Base-by-base conservation (phyloP, 805 yeast species). In the Candida oleophila region DNA sequence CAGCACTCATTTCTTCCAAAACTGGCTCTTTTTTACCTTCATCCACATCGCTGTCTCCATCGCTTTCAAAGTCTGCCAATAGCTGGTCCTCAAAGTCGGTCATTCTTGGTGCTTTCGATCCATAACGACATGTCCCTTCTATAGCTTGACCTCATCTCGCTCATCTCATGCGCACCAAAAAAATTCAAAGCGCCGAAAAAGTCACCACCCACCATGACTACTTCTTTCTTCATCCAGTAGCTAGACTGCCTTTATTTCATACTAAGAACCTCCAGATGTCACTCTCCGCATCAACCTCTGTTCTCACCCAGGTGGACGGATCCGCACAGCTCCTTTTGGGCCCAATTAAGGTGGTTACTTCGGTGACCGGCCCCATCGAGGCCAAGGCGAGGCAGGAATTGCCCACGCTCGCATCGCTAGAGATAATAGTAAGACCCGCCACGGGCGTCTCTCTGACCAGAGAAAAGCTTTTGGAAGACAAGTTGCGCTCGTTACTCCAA, bases 281-380 rank as follows among this genome's bases (percentile, higher is more conserved):
- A 2, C 53, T 63, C 36, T 48, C 43, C 54, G 62, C 54, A 36
- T 53, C 43, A 47, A 59, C 60, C 34, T 61, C 64, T 19, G 51
- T 70, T 3, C 65, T 89, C 41, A 66, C 69, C 45, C 77, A 81
- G 51, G 92, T 85, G 2, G 96, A 89, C 62, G 97, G 97, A 1
- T 87, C 96, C 1, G 83, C 92, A 1, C 77, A 77, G 20, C 71
- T 83, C 47, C 60, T 66, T 14, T 61, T 68, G n/a, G 80, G 77
- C 1, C 62, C 63, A 15, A 80, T 86, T 1, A 78, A 78, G 47
- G 82, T 87, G 2, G 66, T 91, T 2, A 81, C 85, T 38, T 82
- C 96, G 0, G 91, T 92, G 1, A 78, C 91, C 1, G 99, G 99
- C 0, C 99, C 99, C 0, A 77, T 92, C 25, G 97, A 92, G 57